Evolutionary conservation across 768 basidiomycete species (phyloP).

Genomic region (Tricholoma bakamatsutake): DNA sequence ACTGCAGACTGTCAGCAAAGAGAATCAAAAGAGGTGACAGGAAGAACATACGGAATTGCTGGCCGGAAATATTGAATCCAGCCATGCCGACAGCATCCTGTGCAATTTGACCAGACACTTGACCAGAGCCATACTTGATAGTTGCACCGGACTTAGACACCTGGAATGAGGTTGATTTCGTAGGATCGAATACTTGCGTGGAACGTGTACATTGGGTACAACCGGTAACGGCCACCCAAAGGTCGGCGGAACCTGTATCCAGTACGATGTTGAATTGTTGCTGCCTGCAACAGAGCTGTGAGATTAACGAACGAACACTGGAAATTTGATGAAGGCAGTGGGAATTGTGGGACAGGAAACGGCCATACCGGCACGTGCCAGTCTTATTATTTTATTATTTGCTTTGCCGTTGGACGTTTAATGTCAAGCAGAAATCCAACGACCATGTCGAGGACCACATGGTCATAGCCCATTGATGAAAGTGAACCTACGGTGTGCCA

Average conservation of each 20-base stretch:
- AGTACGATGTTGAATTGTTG: slow-evolving; percentile 76
- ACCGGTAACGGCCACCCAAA: slow-evolving; percentile 69
- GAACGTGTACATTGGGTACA: slow-evolving; percentile 24
- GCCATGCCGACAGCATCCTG: slow-evolving; percentile 63
- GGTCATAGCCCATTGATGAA: slow-evolving; percentile 2
- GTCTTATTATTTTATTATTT: too few species aligned
- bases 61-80: slow-evolving; percentile 49
- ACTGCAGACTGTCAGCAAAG: background rate
- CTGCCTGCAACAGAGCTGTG: slow-evolving; percentile 28
- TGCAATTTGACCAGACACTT: slow-evolving; percentile 48
- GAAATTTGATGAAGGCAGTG: background rate
- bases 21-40: background rate
- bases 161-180: background rate
- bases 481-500: slow-evolving; percentile 55
- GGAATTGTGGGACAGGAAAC: background rate
- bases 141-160: background rate
- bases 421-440: too few species aligned
- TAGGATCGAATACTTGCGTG: background rate
- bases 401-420: too few species aligned
- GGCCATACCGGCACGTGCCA: background rate
- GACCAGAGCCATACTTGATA: slow-evolving; percentile 69
- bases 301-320: background rate
- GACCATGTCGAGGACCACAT: too few species aligned
- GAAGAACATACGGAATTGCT: slow-evolving; percentile 45
- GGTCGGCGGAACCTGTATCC: slow-evolving; percentile 87